Evolutionary conservation across 2,329 filamentous ascomycete species (phyloP).

Genomic region (Xylaria hypoxylon): DNA sequence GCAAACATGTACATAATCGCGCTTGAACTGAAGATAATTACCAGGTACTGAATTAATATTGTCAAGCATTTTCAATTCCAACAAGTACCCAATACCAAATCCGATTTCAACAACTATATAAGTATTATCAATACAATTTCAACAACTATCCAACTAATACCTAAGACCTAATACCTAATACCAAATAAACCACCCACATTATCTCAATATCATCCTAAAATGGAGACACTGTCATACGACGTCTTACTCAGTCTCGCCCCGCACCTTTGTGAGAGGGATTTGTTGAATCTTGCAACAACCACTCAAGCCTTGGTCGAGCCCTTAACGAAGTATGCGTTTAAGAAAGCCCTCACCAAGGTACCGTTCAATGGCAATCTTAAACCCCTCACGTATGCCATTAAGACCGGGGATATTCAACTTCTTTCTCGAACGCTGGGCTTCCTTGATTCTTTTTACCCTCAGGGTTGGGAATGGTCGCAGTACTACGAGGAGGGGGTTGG

Average conservation of each 20-base stretch:
- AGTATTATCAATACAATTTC: too few relatives aligned
- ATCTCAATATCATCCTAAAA: background rate
- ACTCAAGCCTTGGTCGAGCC: background rate
- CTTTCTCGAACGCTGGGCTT: background rate
- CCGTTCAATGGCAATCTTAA: background rate
- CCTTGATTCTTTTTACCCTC: slow-evolving; percentile 1
- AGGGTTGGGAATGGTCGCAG: slow-evolving; percentile 18
- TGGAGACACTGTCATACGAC: slow-evolving; percentile 4
- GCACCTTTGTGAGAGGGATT: background rate
- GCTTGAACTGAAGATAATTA: too few relatives aligned
- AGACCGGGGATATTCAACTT: slow-evolving; percentile 4
- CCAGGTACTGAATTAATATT: too few relatives aligned
- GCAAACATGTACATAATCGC: too few relatives aligned
- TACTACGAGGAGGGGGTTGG: background rate
- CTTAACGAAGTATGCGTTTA: background rate
- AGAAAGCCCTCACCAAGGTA: background rate
- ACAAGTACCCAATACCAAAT: too few relatives aligned
- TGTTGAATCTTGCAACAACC: slow-evolving; percentile 2
- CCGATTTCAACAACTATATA: too few relatives aligned
- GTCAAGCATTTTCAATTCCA: too few relatives aligned
- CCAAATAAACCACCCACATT: background rate
- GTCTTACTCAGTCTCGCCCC: background rate
- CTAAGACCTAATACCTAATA: too few relatives aligned
- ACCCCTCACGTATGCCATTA: slow-evolving; percentile 16
- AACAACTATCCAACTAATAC: too few relatives aligned